Evolutionary conservation across 2,329 filamentous ascomycete species (phyloP).

Genomic region (Leptographium lundbergii): DNA sequence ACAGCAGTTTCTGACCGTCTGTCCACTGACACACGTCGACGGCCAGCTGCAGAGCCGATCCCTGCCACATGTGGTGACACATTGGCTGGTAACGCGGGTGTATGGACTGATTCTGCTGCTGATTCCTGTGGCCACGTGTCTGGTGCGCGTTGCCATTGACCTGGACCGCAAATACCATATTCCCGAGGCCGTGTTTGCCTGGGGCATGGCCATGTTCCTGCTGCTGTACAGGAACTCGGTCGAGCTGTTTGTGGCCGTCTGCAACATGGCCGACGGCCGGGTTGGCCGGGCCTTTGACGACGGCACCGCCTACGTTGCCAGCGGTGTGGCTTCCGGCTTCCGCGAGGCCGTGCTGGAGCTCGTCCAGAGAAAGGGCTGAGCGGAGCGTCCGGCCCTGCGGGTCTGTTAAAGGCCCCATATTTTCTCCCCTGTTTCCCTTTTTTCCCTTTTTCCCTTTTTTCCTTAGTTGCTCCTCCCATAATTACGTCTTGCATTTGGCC

Average conservation of each 20-base stretch:
- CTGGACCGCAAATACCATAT: slow-evolving; percentile 12
- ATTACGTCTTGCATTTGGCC: neutral
- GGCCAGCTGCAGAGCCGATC: slow-evolving; percentile 1
- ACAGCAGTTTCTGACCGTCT: neutral
- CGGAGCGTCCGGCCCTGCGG: too few species aligned
- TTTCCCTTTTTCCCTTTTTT: neutral
- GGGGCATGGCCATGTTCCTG: slow-evolving; percentile 2
- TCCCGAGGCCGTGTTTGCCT: slow-evolving; percentile 9
- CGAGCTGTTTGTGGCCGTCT: slow-evolving; percentile 8
- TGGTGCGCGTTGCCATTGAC: slow-evolving; percentile 5
- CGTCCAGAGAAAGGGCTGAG: slow-evolving; percentile 5
- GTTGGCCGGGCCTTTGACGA: slow-evolving; percentile 12
- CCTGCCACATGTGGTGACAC: slow-evolving; percentile 9
- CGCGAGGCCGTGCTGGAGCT: slow-evolving; percentile 13
- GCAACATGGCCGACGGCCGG: slow-evolving; percentile 11
- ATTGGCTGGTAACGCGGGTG: slow-evolving; percentile 11
- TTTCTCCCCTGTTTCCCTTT: neutral
- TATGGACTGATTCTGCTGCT: slow-evolving; percentile 9
- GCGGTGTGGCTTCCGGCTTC: slow-evolving; percentile 15
- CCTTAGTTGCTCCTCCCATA: neutral
- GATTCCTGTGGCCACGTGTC: slow-evolving; percentile 3
- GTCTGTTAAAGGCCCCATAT: too few species aligned
- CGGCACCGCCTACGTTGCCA: slow-evolving; percentile 12
- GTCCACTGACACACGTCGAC: neutral
- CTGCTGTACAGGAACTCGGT: slow-evolving; percentile 5